Percentiles rank a stretch among this genome's conserved stretches.
Evolutionary conservation across 108 stramenopile genomes (phyloP).

Genomic region (Cyclotella choctawhatcheeana): DNA sequence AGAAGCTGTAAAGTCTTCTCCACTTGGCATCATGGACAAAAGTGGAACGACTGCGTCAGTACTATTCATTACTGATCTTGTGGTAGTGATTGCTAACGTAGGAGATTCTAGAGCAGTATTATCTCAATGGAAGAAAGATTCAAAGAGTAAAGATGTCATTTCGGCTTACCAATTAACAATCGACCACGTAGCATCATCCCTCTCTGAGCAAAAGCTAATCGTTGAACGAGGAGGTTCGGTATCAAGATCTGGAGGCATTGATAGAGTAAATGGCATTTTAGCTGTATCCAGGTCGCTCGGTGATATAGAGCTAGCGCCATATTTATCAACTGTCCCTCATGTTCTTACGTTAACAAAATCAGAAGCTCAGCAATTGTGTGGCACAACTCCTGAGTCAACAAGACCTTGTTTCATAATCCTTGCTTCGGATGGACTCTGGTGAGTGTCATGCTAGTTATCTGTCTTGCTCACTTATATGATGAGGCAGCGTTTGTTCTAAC

Average conservation of each 20-base stretch:
- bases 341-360: constrained; percentile 61
- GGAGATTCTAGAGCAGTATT: constrained; percentile 93
- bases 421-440: constrained; percentile 92
- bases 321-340: constrained; percentile 75
- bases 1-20: constrained; percentile 52
- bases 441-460: background rate
- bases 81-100: constrained; percentile 83
- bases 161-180: constrained; percentile 76
- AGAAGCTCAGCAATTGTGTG: constrained; percentile 54
- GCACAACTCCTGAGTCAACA: constrained; percentile 9
- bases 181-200: constrained; percentile 86
- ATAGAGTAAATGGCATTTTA: constrained; percentile 90
- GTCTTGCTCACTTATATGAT: background rate
- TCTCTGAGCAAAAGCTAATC: constrained; percentile 63
- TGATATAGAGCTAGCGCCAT: constrained; percentile 64
- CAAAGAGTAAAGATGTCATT: constrained; percentile 27
- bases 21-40: constrained; percentile 67
- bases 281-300: constrained; percentile 90
- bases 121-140: constrained; percentile 49
- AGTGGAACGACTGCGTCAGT: constrained; percentile 85
- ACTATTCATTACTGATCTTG: constrained; percentile 65
- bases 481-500: background rate
- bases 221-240: constrained; percentile 73
- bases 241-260: constrained; percentile 57
- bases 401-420: constrained; percentile 86